phyloP scores from a whole-genome alignment of 192 early-diverging fungal species.

The Blastocladiella britannica region DNA sequence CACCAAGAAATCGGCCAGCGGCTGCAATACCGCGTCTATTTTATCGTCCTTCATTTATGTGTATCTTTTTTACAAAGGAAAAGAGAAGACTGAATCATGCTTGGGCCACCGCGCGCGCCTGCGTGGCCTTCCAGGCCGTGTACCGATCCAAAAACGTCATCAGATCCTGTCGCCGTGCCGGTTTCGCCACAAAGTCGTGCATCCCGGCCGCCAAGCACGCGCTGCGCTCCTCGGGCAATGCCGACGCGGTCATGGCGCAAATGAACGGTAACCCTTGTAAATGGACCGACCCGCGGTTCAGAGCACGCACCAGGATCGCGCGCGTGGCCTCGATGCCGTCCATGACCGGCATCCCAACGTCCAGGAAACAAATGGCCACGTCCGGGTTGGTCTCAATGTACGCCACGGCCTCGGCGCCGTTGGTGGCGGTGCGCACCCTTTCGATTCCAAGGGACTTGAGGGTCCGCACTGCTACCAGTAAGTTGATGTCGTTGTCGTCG shows the following conservation, averaged over 20 bases:
- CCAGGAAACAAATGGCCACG: conserved; percentile 8
- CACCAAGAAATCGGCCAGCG: no score
- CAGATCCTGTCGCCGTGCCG: not conserved
- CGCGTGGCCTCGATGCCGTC: conserved; percentile 14
- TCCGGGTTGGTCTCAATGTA: not conserved
- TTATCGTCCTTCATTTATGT: no score
- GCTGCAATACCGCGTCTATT: no score
- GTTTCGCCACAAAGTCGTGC: conserved; percentile 1
- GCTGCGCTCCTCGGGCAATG: not conserved
- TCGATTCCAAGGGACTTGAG: not conserved
- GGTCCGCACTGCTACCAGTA: not conserved
- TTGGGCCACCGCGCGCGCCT: no score
- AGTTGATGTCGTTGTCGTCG: conserved; percentile 9
- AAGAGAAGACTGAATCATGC: no score
- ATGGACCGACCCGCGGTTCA: not conserved
- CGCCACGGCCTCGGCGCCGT: not conserved
- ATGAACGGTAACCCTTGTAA: not conserved
- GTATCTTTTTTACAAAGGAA: no score
- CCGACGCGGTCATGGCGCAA: not conserved
- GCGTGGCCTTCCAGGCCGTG: not conserved
- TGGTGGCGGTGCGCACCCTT: not conserved
- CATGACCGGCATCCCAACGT: conserved; percentile 16
- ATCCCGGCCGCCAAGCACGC: not conserved
- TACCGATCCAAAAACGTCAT: not conserved
- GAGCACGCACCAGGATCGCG: conserved; percentile 1